Conservation (phyloP, 1,284 basidiomycete species). For the Tilletia caries region DNA sequence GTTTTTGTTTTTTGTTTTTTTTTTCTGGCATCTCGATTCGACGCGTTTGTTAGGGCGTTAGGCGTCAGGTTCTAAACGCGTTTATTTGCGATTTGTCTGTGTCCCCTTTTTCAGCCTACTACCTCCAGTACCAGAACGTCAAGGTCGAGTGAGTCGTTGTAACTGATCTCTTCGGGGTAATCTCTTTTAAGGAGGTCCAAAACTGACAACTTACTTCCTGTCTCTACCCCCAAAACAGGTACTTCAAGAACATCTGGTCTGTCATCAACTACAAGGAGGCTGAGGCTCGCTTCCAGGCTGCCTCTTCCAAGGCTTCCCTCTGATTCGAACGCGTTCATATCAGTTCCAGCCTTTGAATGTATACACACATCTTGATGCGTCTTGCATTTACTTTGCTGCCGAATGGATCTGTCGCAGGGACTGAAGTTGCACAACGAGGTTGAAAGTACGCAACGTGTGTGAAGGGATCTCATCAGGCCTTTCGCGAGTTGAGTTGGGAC, state of each 20-base stretch:
- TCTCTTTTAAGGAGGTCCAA: no score
- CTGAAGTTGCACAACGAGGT: no score
- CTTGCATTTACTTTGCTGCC: no score
- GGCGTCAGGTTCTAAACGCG: not conserved
- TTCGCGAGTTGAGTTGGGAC: no score
- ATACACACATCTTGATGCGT: not conserved
- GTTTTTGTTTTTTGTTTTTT: no score
- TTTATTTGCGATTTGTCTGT: not conserved
- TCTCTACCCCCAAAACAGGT: not conserved
- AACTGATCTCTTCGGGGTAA: no score
- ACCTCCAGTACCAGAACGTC: conserved; percentile 50
- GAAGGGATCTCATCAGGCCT: no score
- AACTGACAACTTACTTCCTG: not conserved
- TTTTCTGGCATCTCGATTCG: no score
- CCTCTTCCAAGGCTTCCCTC: conserved; percentile 12
- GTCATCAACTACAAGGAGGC: conserved; percentile 19
- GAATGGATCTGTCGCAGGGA: no score
- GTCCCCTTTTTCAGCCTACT: conserved; percentile 28
- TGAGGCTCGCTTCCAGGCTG: conserved; percentile 15
- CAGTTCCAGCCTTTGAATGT: no score
- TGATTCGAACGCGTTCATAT: not conserved
- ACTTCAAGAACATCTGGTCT: conserved; percentile 16
- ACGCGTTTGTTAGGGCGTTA: conserved; percentile 42
- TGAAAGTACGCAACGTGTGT: no score
- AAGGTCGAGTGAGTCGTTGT: conserved; percentile 7